Percentiles rank a stretch among this genome's conserved stretches.
These are phyloP conservation scores for Lippia alba DNA, from an alignment of 305 asterid genomes.

Conservation along the genomic window DNA sequence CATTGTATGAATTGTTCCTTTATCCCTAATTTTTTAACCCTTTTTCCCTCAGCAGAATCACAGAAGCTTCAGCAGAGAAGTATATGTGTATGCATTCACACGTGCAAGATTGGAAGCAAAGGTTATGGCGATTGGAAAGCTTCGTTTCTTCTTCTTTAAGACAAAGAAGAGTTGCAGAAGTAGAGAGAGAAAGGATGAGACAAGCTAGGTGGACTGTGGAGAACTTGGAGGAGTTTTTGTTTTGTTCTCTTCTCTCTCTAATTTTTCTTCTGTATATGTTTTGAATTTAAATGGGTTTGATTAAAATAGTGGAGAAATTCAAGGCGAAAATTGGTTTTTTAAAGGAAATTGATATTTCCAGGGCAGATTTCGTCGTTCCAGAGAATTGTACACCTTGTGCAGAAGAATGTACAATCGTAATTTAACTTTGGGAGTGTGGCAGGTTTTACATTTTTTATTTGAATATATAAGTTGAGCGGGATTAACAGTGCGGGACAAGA, in stretches of 20 bases:
- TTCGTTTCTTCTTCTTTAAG: slow-evolving; percentile 62
- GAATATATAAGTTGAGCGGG: slow-evolving; percentile 56
- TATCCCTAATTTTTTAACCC: slow-evolving; percentile 35
- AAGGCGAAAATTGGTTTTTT: slow-evolving; percentile 28
- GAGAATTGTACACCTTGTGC: slow-evolving; percentile 10
- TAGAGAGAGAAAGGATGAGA: slow-evolving; percentile 36
- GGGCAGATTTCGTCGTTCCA: slow-evolving; percentile 32
- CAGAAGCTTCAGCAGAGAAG: slow-evolving; percentile 47
- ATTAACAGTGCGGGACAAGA: slow-evolving; percentile 45
- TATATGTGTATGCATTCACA: slow-evolving; percentile 26
- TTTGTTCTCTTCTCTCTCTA: slow-evolving; percentile 15
- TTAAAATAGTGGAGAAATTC: slow-evolving; percentile 34
- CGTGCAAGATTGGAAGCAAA: slow-evolving; percentile 33
- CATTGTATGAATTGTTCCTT: slow-evolving; percentile 41
- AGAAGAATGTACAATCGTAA: slow-evolving; percentile 20
- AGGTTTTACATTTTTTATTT: slow-evolving; percentile 24
- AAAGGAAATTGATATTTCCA: slow-evolving; percentile 25
- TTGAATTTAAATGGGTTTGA: slow-evolving; percentile 50
- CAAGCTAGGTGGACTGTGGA: slow-evolving; percentile 45
- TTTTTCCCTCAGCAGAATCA: slow-evolving; percentile 45
- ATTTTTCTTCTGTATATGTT: slow-evolving; percentile 9
- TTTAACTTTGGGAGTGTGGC: background rate
- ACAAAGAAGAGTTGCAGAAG: slow-evolving; percentile 55
- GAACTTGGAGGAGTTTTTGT: slow-evolving; percentile 38
- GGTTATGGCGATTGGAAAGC: slow-evolving; percentile 36